phyloP scores from a whole-genome alignment of 495 filamentous ascomycete species.

The Penicillium roqueforti region DNA sequence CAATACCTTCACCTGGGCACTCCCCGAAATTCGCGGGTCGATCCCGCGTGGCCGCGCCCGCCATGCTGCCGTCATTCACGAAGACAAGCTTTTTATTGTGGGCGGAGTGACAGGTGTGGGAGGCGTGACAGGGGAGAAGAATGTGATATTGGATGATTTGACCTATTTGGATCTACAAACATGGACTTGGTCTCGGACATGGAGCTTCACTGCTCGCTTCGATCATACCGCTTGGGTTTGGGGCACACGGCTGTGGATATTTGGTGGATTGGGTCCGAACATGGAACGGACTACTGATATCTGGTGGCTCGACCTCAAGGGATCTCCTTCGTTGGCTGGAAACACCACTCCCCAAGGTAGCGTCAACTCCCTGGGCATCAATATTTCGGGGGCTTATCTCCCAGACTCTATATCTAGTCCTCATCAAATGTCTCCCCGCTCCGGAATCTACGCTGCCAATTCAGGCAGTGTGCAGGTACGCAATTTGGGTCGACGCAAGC shows the following conservation, averaged over 20 bases:
- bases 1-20: slow-evolving; percentile 87
- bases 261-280: slow-evolving; percentile 86
- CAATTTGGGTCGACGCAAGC: slow-evolving; percentile 63
- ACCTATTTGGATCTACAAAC: slow-evolving; percentile 96
- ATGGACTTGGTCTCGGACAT: slow-evolving; percentile 94
- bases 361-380: slow-evolving; percentile 40
- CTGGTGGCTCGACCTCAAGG: slow-evolving; percentile 94
- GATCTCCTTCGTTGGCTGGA: slow-evolving; percentile 71
- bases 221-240: slow-evolving; percentile 93
- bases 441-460: slow-evolving; percentile 81
- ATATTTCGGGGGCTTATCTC: slow-evolving; percentile 37
- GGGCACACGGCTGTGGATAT: slow-evolving; percentile 93
- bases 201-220: slow-evolving; percentile 90
- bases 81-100: slow-evolving; percentile 92
- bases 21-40: slow-evolving; percentile 77
- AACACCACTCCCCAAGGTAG: slow-evolving; percentile 65
- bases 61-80: slow-evolving; percentile 89
- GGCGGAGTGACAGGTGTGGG: slow-evolving; percentile 88
- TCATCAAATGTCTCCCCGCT: slow-evolving; percentile 46
- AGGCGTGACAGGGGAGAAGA: slow-evolving; percentile 82
- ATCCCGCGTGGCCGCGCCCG: slow-evolving; percentile 84
- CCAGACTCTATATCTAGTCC: slow-evolving; percentile 40
- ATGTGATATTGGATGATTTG: slow-evolving; percentile 86
- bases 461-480: slow-evolving; percentile 82
- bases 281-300: slow-evolving; percentile 95